Base-by-base conservation (phyloP, 192 early-diverging fungal genomes). In the Spinellus fusiger region DNA sequence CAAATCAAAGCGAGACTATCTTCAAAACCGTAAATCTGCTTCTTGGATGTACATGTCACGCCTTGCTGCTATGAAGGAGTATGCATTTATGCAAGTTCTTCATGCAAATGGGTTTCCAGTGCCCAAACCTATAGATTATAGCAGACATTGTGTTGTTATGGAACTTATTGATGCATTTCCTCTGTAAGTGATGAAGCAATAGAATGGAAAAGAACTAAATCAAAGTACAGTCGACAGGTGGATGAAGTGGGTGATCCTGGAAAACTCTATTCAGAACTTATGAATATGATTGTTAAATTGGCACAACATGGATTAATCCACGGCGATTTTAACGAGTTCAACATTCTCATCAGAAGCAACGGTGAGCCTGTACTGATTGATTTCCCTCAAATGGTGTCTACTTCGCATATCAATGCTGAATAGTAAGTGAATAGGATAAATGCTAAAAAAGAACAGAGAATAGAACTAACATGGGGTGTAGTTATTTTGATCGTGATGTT, bases 351-450 rank as follows among this genome's bases (percentile, higher is more conserved):
- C 53, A 81, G 80, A 40, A 88, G 87, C 33, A 75, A 83, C 62
- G 92, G 90, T 18, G 72, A 83, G 1, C 96, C 98, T 15, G 74
- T 98, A 7, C 76, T 99, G 44, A 99, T 99, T 56, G 98, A 99
- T 81, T 99, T 99, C 63, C 98, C 98, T 2, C 98, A 99, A 74
- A 99, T 99, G 98, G 93, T 99, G 18, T 98, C 96, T 15, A 99
- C 90, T 1, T 90, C 89, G 16, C 98, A 99, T 61, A 59, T 79
- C 10, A 98, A 99, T 67, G 98, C 96, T 18, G 93, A 98, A 78
- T 89, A 77, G 75, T 88, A 69, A 56, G 70, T 57, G 35, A 0
- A 9, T 27, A 34, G n/a, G 4, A 13, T 9, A 35, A 1, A 5
- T 2, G 0, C 13, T 29, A 15, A 31, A n/a, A 0, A 9, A 15